Base-by-base conservation (phyloP, 1,284 basidiomycete species). In the Papiliotrema flavescens region DNA sequence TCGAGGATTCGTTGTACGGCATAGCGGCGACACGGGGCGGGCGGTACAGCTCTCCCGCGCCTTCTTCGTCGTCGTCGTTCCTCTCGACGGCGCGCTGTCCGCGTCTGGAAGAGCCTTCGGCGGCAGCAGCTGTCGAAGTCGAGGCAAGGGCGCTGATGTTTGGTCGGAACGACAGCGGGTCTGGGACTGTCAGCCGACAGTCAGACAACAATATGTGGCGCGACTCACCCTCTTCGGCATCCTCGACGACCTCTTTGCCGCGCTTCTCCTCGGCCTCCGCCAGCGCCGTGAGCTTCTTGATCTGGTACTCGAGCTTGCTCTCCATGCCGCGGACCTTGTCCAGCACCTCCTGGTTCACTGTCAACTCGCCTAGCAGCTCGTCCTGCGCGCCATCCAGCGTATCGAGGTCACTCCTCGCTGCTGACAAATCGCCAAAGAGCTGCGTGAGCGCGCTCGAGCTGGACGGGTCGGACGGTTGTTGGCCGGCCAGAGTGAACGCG, bases 11-110 rank as follows among this genome's bases (percentile, higher is more conserved):
- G 42, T 80, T 83, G 77, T 98, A 98, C 0, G 93, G 91, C 74
- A 95, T 83, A 0, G 95, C 90, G 0, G 93, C 95, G 24, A 98
- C 78, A 61, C 90, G 88, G 0, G 96, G 95, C 7, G 95, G 93
- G 28, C 85, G 87, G 74, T 98, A 98, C 46, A 97, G 83, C 1
- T 82, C 85, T 7, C 40, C 11, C 35, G 19, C 9, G 19, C 32
- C 26, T 5, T 23, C 22, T 47, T 24, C 9, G 45, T 34, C 4
- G 45, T 34, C 13, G 26, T 6, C 8, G 6, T 8, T n/a, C n/a
- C 11, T 9, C 40, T 37, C 5, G 15, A 11, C 46, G 8, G 5
- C 13, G 6, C 8, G 7, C 5, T 23, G 36, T 15, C 23, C 19
- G 53, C 49, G 56, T 59, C 24, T 46, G 57, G 37, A 53, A 77